Base-by-base conservation (phyloP, 768 basidiomycete genomes). In the Tulasnella sp. region DNA sequence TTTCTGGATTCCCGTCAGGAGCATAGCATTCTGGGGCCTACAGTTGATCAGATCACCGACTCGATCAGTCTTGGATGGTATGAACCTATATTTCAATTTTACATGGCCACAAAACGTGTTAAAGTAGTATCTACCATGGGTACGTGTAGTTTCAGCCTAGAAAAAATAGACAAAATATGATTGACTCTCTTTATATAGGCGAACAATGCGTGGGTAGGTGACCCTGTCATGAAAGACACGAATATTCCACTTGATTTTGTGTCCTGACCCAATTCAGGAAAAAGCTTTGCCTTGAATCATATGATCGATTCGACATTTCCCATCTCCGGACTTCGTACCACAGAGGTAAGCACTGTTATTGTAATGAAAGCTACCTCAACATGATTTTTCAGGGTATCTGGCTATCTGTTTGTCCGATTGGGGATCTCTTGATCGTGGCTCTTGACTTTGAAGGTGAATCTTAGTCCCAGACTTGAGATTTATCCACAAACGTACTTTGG, bases 71-170 rank as follows among this genome's bases (percentile, higher is more conserved):
- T 80, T 48, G 77, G 77, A 1, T 80, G 78, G 79, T 79, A 79
- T 27, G 79, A 80, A 55, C 73, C 73, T 2, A 64, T 80, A 13
- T 76, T 80, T 54, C 72, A 72, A 55, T 78, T 77, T 0, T 80
- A 80, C 48, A 71, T 75, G 72, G 72, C 74, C 0, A 65, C 66
- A 16, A 79, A 79, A 75, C 77, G 76, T 1, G 77, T 80, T 12
- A 72, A 70, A 55, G 79, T 79, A 3, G 78, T 79, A 1, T 77
- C 78, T 0, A 79, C 78, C 0, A 79, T 79, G 79, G 78, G 72
- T 67, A 53, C 50, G 51, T 46, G 3, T 29, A 37, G 7, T 22
- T n/a, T 19, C 22, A 9, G 34, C 12, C 19, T 35, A 12, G 12
- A 35, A 12, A 12, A 35, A 35, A 12, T 12, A 12, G 12, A 12